A percentile compares a stretch with the other conserved stretches of the same genome.
Conservation (phyloP, 129 eudicot species). For the Logfia minima region DNA sequence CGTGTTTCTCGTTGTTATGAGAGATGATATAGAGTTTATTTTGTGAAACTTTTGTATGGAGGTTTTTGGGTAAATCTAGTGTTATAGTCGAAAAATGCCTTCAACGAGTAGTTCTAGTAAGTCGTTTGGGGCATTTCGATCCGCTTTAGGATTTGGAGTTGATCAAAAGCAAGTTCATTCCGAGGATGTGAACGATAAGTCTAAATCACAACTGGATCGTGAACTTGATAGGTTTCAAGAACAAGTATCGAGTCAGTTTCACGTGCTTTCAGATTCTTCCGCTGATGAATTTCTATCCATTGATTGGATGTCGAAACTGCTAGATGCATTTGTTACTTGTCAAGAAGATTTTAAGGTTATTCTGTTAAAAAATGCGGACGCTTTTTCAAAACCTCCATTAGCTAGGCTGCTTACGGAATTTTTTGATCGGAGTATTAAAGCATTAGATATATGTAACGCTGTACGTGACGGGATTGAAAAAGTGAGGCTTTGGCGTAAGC, state of each 20-base stretch:
- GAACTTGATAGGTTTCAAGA: slow-evolving; percentile 55
- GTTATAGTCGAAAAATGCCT: slow-evolving; percentile 46
- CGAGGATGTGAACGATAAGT: slow-evolving; percentile 42
- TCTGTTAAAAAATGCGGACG: slow-evolving; percentile 40
- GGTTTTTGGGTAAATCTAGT: slow-evolving; percentile 14
- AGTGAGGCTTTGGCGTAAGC: slow-evolving; percentile 68
- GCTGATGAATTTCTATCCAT: slow-evolving; percentile 58
- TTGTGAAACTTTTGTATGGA: background rate
- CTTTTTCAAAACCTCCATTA: slow-evolving; percentile 53
- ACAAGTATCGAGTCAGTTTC: slow-evolving; percentile 44
- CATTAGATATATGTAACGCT: slow-evolving; percentile 82
- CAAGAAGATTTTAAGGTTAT: slow-evolving; percentile 59
- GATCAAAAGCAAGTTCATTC: slow-evolving; percentile 61
- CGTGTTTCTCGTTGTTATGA: background rate
- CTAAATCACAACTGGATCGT: slow-evolving; percentile 21
- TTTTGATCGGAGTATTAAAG: slow-evolving; percentile 66
- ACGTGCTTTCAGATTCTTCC: slow-evolving; percentile 42
- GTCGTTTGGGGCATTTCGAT: slow-evolving; percentile 60
- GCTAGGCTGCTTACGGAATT: slow-evolving; percentile 53
- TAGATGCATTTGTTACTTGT: slow-evolving; percentile 55
- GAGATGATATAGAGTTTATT: background rate
- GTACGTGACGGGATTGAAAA: slow-evolving; percentile 83
- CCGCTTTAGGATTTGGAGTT: slow-evolving; percentile 47
- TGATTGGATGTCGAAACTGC: slow-evolving; percentile 59
- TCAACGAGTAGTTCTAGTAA: slow-evolving; percentile 44